Conservation (phyloP, 2,329 filamentous ascomycete species). For the Xylariaceae sp. region DNA sequence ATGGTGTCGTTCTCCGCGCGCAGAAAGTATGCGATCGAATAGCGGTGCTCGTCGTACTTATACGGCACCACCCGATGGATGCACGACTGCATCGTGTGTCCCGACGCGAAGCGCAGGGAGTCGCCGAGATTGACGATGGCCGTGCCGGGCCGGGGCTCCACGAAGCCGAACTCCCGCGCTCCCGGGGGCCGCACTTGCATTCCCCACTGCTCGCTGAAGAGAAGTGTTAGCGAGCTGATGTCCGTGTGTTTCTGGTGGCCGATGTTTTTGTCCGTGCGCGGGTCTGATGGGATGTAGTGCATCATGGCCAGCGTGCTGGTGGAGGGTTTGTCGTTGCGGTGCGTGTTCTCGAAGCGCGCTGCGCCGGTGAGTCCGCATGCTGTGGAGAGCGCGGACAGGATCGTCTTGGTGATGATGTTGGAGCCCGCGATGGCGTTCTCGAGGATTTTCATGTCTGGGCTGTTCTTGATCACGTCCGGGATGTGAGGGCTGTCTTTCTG, state of each 20-base stretch:
- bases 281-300: conserved; percentile 47
- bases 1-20: conserved; percentile 51
- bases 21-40: conserved; percentile 56
- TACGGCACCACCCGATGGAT: conserved; percentile 54
- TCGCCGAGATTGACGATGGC: conserved; percentile 57
- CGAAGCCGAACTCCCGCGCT: conserved; percentile 46
- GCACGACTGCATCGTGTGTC: conserved; percentile 50
- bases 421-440: conserved; percentile 46
- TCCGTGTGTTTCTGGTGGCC: conserved; percentile 55
- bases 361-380: conserved; percentile 42
- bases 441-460: conserved; percentile 42
- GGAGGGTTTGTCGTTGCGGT: conserved; percentile 47
- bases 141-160: conserved; percentile 45
- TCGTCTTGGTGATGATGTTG: conserved; percentile 47
- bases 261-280: conserved; percentile 38
- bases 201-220: conserved; percentile 53
- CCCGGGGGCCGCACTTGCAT: conserved; percentile 51
- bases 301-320: conserved; percentile 50
- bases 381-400: conserved; percentile 47
- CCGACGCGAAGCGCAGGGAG: conserved; percentile 51
- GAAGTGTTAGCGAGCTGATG: conserved; percentile 49
- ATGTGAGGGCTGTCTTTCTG: conserved; percentile 43
- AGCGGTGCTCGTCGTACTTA: conserved; percentile 48
- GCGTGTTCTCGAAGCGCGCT: conserved; percentile 45
- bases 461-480: conserved; percentile 45